A percentile compares a stretch with the other conserved stretches of the same genome.
phyloP scores from a whole-genome alignment of 1,284 basidiomycete genomes.

The Prillingera fragicola region DNA sequence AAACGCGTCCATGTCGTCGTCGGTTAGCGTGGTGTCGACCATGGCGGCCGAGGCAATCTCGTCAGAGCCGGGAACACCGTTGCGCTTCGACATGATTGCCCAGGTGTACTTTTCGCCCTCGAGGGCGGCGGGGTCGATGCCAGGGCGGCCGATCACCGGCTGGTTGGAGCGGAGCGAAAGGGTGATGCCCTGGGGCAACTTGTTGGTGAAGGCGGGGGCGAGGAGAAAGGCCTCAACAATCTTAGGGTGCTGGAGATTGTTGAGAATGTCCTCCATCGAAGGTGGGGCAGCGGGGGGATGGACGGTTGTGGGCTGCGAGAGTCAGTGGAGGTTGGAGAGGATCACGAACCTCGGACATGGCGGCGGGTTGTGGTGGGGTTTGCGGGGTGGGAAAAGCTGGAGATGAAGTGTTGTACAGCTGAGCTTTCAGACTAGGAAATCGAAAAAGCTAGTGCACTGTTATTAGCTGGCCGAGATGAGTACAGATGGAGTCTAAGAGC shows the following conservation, averaged over 20 bases:
- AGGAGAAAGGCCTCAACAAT: slow-evolving; percentile 5
- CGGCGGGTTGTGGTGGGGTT: too few relatives aligned
- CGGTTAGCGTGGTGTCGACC: neutral
- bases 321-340: too few relatives aligned
- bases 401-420: too few relatives aligned
- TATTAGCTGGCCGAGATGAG: too few relatives aligned
- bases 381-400: too few relatives aligned
- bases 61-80: too few relatives aligned
- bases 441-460: too few relatives aligned
- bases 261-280: slow-evolving; percentile 4
- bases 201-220: slow-evolving; percentile 1
- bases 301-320: too few relatives aligned
- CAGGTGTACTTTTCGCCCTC: slow-evolving; percentile 5
- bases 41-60: neutral
- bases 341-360: too few relatives aligned
- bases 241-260: slow-evolving; percentile 8
- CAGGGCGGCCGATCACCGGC: neutral
- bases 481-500: too few relatives aligned
- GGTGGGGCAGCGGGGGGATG: too few relatives aligned
- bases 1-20: slow-evolving; percentile 3
- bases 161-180: slow-evolving; percentile 1
- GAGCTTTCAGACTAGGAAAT: too few relatives aligned
- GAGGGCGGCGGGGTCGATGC: neutral
- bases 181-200: neutral
- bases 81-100: slow-evolving; percentile 3